phyloP scores from a whole-genome alignment of 441 rosid species.

The Bruguiera hainesii region DNA sequence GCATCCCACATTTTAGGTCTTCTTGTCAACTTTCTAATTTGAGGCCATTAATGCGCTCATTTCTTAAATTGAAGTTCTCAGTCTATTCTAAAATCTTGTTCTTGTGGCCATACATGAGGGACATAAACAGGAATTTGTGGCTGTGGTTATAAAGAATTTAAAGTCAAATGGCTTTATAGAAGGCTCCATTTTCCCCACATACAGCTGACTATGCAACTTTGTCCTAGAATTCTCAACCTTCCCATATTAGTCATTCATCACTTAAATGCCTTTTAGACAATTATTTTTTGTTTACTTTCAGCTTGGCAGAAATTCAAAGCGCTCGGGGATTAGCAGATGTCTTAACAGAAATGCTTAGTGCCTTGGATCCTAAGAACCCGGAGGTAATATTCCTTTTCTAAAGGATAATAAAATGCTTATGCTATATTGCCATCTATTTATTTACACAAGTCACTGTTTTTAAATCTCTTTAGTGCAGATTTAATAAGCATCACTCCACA shows the following conservation, averaged over 20 bases:
- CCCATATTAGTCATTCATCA: no score
- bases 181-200: background rate
- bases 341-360: constrained; percentile 84
- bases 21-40: background rate
- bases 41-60: background rate
- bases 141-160: background rate
- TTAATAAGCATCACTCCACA: background rate
- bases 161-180: background rate
- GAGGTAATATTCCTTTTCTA: constrained; percentile 43
- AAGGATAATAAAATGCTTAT: background rate
- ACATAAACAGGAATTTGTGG: background rate
- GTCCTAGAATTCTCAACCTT: background rate
- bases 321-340: constrained; percentile 78
- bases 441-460: background rate
- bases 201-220: background rate
- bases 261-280: no score
- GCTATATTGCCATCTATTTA: background rate
- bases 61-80: background rate
- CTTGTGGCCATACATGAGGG: background rate
- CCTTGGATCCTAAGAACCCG: constrained; percentile 75
- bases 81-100: no score
- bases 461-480: background rate
- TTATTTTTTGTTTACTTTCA: constrained; percentile 29
- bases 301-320: constrained; percentile 72
- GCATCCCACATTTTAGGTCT: background rate